Evolutionary conservation across 2,329 filamentous ascomycete genomes (phyloP).

Genomic region (Trichocomaceae sp.): DNA sequence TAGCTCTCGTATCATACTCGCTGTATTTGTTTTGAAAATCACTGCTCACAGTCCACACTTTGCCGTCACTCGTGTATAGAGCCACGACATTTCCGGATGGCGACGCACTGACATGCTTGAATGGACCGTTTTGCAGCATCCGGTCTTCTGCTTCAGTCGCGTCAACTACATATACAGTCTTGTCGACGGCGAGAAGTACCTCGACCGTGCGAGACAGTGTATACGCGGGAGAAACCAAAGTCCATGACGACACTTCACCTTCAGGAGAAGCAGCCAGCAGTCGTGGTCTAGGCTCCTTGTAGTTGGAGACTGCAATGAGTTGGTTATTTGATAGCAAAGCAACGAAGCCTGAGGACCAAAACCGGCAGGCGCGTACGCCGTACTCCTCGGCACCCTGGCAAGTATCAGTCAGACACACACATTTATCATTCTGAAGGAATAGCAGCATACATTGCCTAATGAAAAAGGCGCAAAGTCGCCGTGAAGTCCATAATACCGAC

Average conservation of each 20-base stretch:
- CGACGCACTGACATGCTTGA: conserved; percentile 82
- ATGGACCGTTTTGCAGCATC: conserved; percentile 83
- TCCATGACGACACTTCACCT: conserved; percentile 79
- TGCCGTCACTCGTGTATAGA: conserved; percentile 77
- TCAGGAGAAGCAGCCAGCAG: conserved; percentile 69
- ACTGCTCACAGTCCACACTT: conserved; percentile 85
- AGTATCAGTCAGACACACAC: conserved; percentile 15
- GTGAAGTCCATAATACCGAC: conserved; percentile 86
- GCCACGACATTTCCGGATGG: conserved; percentile 85
- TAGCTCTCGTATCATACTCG: conserved; percentile 83
- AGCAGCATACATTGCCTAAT: conserved; percentile 60
- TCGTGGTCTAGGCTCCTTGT: conserved; percentile 83
- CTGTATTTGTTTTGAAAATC: conserved; percentile 90
- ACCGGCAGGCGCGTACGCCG: conserved; percentile 80
- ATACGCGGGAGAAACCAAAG: conserved; percentile 76
- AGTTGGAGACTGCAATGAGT: conserved; percentile 78
- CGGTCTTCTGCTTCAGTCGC: conserved; percentile 86
- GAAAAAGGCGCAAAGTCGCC: conserved; percentile 94
- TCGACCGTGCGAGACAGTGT: conserved; percentile 91
- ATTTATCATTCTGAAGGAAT: not conserved
- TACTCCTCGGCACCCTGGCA: conserved; percentile 70
- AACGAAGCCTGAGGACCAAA: conserved; percentile 89
- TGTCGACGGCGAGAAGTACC: conserved; percentile 74
- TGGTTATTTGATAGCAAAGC: conserved; percentile 84
- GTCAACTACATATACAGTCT: conserved; percentile 82